phyloP scores from a whole-genome alignment of 2,329 filamentous ascomycete species.

The Zymoseptoria tritici region DNA sequence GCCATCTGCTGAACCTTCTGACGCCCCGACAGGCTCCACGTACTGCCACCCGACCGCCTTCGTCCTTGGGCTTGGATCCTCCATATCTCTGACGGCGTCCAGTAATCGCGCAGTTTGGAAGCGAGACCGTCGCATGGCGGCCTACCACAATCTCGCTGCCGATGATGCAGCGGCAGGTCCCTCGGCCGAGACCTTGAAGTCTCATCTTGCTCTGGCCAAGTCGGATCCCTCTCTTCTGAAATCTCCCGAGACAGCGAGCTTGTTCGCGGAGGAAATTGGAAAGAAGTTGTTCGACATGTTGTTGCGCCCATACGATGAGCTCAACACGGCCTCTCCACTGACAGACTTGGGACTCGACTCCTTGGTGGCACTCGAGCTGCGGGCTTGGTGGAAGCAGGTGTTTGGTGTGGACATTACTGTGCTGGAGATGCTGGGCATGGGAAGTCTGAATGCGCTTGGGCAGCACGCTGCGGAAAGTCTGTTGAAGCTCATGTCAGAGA shows the following conservation, averaged over 20 bases:
- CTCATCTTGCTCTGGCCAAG: background rate
- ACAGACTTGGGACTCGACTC: conserved; percentile 6
- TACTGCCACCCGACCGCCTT: no score
- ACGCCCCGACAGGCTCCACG: no score
- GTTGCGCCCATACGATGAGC: background rate
- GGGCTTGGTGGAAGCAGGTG: conserved; percentile 2
- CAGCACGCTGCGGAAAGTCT: background rate
- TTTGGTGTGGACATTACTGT: background rate
- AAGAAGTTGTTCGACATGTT: background rate
- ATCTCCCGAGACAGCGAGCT: background rate
- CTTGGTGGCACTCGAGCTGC: conserved; percentile 6
- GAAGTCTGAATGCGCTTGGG: conserved; percentile 1
- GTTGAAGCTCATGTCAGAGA: no score
- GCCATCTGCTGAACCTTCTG: no score
- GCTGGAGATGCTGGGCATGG: conserved; percentile 3
- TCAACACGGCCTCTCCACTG: background rate
- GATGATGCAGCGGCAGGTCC: background rate
- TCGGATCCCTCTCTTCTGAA: background rate
- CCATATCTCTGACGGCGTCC: no score
- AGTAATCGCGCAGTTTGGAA: no score
- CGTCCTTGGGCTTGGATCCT: no score
- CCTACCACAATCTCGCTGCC: background rate
- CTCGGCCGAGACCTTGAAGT: background rate
- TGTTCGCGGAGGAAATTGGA: background rate
- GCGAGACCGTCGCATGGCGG: no score